These are phyloP conservation scores for Achaetomiella virescens DNA, from an alignment of 495 filamentous ascomycete genomes.

Conservation along the genomic window DNA sequence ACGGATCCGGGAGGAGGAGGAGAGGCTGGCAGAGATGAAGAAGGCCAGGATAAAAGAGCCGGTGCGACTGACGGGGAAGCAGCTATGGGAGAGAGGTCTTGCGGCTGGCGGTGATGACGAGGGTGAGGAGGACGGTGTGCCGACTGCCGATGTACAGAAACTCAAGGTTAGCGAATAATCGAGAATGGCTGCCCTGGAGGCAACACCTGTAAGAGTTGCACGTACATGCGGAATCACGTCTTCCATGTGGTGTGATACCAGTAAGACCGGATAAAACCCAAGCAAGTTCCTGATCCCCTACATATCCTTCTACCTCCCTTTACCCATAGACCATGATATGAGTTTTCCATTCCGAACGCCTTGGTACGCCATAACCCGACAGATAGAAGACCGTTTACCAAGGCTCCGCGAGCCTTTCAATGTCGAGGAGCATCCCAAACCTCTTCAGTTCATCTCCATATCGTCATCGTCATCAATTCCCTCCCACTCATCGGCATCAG, in stretches of 20 bases:
- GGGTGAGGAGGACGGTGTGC: slow-evolving; percentile 41
- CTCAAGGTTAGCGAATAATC: slow-evolving; percentile 50
- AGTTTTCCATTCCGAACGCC: slow-evolving; percentile 22
- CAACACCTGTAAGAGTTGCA: not conserved
- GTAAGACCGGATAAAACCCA: not conserved
- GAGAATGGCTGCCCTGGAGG: not conserved
- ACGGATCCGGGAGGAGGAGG: slow-evolving; percentile 55
- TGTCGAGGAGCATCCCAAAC: not conserved
- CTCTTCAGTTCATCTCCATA: slow-evolving; percentile 24
- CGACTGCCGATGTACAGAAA: slow-evolving; percentile 56
- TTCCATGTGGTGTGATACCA: no score
- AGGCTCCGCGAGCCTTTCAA: not conserved
- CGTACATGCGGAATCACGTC: not conserved
- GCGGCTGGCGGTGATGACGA: slow-evolving; percentile 70
- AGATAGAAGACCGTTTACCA: slow-evolving; percentile 9
- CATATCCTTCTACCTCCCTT: not conserved
- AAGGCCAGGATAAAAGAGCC: slow-evolving; percentile 64
- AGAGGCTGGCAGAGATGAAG: slow-evolving; percentile 67
- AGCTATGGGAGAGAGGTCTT: slow-evolving; percentile 80
- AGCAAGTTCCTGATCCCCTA: not conserved
- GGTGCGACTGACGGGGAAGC: slow-evolving; percentile 63
- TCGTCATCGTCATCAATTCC: slow-evolving; percentile 24
- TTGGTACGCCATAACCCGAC: slow-evolving; percentile 11
- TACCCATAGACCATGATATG: slow-evolving; percentile 1
- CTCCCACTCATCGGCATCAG: slow-evolving; percentile 2